Percentiles rank a stretch among this genome's conserved stretches.
Evolutionary conservation across 192 early-diverging fungal species (phyloP).

Genomic region (Rhizoclosmatium globosum): DNA sequence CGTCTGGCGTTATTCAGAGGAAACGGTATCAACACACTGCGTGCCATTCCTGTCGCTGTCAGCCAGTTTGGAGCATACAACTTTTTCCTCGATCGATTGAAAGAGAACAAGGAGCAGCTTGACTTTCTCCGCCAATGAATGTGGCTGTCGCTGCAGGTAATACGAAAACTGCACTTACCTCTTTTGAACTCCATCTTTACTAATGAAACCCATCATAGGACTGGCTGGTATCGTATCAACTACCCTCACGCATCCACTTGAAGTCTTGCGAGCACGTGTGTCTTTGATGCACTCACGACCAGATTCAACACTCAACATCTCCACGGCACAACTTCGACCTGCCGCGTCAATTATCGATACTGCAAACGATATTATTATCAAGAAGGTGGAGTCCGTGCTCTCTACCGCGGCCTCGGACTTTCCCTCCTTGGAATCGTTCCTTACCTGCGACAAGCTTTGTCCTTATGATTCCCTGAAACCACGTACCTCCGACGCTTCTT

Average conservation of each 20-base stretch:
- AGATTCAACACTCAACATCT: neutral
- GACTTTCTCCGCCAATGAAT: neutral
- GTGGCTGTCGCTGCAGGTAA: slow-evolving; percentile 23
- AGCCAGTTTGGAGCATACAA: slow-evolving; percentile 77
- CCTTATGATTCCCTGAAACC: slow-evolving; percentile 64
- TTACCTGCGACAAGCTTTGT: slow-evolving; percentile 73
- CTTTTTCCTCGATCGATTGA: neutral
- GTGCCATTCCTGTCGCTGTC: slow-evolving; percentile 90
- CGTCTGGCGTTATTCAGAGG: slow-evolving; percentile 62
- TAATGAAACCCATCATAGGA: neutral
- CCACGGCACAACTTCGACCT: slow-evolving; percentile 12
- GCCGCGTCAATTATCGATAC: slow-evolving; percentile 63
- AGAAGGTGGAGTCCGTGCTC: slow-evolving; percentile 74
- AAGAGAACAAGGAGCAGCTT: neutral
- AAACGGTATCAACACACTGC: slow-evolving; percentile 85
- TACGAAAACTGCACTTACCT: neutral
- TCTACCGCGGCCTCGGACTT: slow-evolving; percentile 88
- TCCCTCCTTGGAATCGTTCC: slow-evolving; percentile 83
- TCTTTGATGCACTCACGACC: slow-evolving; percentile 72
- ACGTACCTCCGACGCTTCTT: neutral
- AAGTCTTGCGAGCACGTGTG: slow-evolving; percentile 69
- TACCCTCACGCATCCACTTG: slow-evolving; percentile 85
- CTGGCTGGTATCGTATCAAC: slow-evolving; percentile 77
- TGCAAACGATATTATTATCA: slow-evolving; percentile 82
- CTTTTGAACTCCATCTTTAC: neutral